Conservation (phyloP, 148 eudicot species). For the Rhododendron henanense region DNA sequence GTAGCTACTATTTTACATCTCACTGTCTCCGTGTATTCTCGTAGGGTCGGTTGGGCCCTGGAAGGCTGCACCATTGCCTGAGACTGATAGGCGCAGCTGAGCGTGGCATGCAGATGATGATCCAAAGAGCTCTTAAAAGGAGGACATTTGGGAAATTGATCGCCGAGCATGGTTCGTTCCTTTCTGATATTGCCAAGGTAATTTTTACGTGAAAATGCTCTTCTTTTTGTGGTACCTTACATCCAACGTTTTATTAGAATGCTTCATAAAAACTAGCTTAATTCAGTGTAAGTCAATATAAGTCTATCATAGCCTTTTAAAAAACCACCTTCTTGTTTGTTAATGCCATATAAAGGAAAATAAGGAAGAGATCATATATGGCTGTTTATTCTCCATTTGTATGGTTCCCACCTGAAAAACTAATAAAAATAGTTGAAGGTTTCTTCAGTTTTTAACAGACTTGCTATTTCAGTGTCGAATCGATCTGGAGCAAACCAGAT, state of each 20-base stretch:
- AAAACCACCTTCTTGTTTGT: background rate
- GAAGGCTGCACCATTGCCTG: constrained; percentile 98
- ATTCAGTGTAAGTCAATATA: background rate
- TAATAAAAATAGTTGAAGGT: background rate
- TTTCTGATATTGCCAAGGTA: constrained; percentile 84
- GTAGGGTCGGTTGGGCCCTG: constrained; percentile 98
- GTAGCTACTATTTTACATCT: background rate
- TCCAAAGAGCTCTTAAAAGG: constrained; percentile 77
- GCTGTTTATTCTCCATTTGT: background rate
- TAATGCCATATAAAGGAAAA: background rate
- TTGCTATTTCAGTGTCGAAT: constrained; percentile 69
- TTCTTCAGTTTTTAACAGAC: background rate
- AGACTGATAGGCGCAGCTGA: constrained; percentile 91
- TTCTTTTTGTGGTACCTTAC: background rate
- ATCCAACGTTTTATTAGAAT: background rate
- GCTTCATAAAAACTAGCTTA: background rate
- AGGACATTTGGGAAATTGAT: constrained; percentile 84
- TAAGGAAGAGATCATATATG: background rate
- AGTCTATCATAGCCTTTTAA: background rate
- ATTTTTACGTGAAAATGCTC: background rate
- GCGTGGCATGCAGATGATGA: constrained; percentile 96
- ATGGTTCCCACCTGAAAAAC: background rate
- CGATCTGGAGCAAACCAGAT: constrained; percentile 77
- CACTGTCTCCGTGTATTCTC: constrained; percentile 1
- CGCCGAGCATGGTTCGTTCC: constrained; percentile 94